Base-by-base conservation (phyloP, 2,329 filamentous ascomycete genomes). In the Aspergillus tanneri region DNA sequence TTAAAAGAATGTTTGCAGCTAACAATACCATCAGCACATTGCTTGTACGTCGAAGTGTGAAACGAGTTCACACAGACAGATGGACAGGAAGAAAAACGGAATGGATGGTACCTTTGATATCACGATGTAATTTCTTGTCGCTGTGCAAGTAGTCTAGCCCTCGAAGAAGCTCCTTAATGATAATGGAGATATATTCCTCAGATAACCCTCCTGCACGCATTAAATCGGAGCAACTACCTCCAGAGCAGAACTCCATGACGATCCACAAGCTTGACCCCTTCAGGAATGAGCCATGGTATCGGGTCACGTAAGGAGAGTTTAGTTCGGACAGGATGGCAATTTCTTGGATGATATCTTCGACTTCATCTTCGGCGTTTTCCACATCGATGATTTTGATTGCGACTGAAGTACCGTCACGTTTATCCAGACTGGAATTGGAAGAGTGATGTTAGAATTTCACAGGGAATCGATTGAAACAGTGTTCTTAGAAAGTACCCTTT, bases 381-480 rank as follows among this genome's bases (percentile, higher is more conserved):
- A 99, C 93, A 65, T 99, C 93, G 69, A 99, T 97, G 63, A 99
- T 81, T 73, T 99, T 99, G 77, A 99, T 99, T 22, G 93, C 93
- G 42, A 99, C 93, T 10, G 92, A 86, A 65, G 95, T 87, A 28
- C 93, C 93, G 14, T 87, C 95, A 43, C 89, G 84, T 66, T 93
- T 95, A 74, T 97, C 92, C 57, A 97, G 89, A 50, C 88, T 93
- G 30, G 24, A 22, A 59, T 19, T 14, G 19, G 16, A 34, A 21
- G 43, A 3, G 22, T 19, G 10, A 10, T 16, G 35, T 59, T 28
- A 57, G 50, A 22, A 35, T n/a, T 23, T 32, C 4, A 32, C 16
- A 9, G 6, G 5, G 8, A 24, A n/a, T 24, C 21, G 21, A 40
- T 12, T 37, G 46, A 27, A 14, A 16, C 53, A 37, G 37, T 23